Evolutionary conservation across 2,329 filamentous ascomycete species (phyloP), one percentile per base, ranked within the genome.

Genomic region (Raffaelea ambrosiae): DNA sequence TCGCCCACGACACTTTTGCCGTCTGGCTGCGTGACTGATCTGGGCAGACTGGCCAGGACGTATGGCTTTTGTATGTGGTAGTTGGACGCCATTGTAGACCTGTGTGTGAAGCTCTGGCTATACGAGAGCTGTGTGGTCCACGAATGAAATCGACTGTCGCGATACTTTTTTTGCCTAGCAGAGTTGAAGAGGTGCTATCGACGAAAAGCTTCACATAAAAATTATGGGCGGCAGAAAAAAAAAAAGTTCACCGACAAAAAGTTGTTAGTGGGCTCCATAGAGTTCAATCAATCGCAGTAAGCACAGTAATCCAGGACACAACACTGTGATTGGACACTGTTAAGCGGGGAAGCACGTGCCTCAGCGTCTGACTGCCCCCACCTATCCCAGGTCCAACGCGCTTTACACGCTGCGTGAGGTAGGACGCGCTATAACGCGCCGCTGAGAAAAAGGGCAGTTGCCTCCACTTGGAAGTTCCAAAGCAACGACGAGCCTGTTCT

Each of bases 21-120:
- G 54, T 63, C 68, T 40, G 63, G 68, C 48, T 65, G 69, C 53
- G 80, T 76, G 44, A 83, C 68, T 3, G 79, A 78, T 39, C 72
- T 67, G 11, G 81, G 79, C 41, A 84, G 66, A 9, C 76, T 66
- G 31, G 79, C 76, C 53, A 84, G 66, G 50, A 81, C 72, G 58
- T 79, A 82, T n/a, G 81, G 80, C 65, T 74, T 74, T 60, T 83
- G 77, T 48, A 84, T 73, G 53, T 76, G 74, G 57, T 81, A 79
- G 53, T 76, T 74, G 40, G 75, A 73, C 55, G 76, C 70, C 77
- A 81, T 81, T 36, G 33, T 57, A 55, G 13, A 29, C 26, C 26
- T 29, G 26, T 29, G 26, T 29, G 26, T 29, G 26, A 7, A 7
- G 7, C 26, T 29, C 26, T 29, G 7, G 26, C 13, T 7, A 7